Conservation (phyloP, 257 asterid species). For the Nicotiana benthamiana region DNA sequence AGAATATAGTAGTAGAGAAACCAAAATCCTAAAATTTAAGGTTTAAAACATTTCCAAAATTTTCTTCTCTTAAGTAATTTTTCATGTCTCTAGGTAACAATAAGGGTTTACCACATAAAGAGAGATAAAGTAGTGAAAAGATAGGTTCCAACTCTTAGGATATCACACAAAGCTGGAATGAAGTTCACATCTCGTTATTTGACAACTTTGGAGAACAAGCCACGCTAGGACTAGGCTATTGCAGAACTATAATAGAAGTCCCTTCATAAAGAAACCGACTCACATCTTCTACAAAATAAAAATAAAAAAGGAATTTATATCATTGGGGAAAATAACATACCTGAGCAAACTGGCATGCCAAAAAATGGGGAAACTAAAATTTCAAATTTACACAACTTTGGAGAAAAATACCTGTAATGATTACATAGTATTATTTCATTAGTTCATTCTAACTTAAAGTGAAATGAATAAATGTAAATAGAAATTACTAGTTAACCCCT, state of each 20-base stretch:
- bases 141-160: neutral
- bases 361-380: slow-evolving; percentile 60
- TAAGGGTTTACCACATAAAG: neutral
- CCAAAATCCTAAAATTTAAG: neutral
- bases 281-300: neutral
- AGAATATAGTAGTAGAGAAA: neutral
- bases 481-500: too few species aligned
- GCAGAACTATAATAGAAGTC: neutral
- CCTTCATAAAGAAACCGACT: neutral
- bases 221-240: neutral
- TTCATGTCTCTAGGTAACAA: neutral
- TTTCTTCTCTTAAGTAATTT: neutral
- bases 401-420: too few species aligned
- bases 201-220: neutral
- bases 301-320: neutral
- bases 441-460: too few species aligned
- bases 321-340: slow-evolving; percentile 15
- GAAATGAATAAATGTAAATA: too few species aligned
- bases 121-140: neutral
- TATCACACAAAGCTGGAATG: neutral
- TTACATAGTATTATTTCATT: too few species aligned
- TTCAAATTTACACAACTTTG: too few species aligned
- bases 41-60: neutral
- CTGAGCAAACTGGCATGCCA: slow-evolving; percentile 75
- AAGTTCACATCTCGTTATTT: neutral